A percentile compares a stretch with the other conserved stretches of the same genome.
These are phyloP conservation scores for Penicillium sp. DNA, from an alignment of 2,329 filamentous ascomycete genomes.

Conservation along the genomic window DNA sequence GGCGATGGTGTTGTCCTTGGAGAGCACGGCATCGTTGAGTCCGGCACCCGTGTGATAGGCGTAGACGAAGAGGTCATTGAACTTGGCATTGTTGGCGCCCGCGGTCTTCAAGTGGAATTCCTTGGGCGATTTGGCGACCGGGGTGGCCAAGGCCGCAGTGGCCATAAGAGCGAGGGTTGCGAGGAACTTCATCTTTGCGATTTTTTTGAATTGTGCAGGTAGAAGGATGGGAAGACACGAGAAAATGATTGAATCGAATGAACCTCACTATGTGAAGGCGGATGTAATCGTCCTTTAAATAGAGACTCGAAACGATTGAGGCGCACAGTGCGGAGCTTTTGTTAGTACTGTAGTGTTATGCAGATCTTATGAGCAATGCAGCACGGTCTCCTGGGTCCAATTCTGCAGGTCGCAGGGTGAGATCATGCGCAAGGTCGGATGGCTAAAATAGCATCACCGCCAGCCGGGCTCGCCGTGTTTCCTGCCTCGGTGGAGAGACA, in stretches of 20 bases:
- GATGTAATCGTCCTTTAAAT: not conserved
- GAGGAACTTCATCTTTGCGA: slow-evolving; percentile 26
- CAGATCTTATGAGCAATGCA: no score
- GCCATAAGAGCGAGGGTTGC: slow-evolving; percentile 25
- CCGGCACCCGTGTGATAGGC: slow-evolving; percentile 40
- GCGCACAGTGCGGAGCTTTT: no score
- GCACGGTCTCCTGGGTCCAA: no score
- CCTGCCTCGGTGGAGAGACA: no score
- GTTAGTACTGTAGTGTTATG: no score
- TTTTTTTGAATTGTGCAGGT: not conserved
- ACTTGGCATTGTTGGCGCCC: slow-evolving; percentile 18
- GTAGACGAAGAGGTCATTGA: slow-evolving; percentile 35
- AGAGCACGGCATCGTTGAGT: slow-evolving; percentile 34
- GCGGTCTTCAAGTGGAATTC: slow-evolving; percentile 32
- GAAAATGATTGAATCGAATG: no score
- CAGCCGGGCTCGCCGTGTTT: no score
- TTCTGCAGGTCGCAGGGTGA: no score
- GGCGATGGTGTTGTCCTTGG: slow-evolving; percentile 18
- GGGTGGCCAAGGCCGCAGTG: slow-evolving; percentile 24
- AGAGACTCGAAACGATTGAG: no score
- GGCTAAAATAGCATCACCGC: no score
- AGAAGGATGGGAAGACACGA: no score
- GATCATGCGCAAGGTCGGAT: not conserved
- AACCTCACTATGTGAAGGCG: not conserved
- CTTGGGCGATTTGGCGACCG: slow-evolving; percentile 18